A percentile compares a stretch with the other conserved stretches of the same genome.
phyloP scores from a whole-genome alignment of 768 basidiomycete genomes.

The Dioszegia crocea region DNA sequence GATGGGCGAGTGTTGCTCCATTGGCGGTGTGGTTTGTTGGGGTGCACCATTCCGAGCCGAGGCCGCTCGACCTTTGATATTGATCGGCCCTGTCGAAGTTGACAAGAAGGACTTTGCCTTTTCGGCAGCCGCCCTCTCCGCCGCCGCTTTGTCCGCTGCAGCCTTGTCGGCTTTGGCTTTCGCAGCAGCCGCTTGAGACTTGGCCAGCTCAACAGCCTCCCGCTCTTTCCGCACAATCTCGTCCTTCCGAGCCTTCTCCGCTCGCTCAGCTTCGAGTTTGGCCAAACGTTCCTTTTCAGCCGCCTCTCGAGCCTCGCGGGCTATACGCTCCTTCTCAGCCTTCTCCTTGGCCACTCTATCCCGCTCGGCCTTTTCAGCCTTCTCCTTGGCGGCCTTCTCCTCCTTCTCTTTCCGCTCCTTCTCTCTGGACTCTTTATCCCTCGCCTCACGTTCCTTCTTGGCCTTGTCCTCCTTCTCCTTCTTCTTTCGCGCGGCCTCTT shows the following conservation, averaged over 20 bases:
- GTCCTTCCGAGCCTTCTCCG: constrained; percentile 53
- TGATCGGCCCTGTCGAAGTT: constrained; percentile 13
- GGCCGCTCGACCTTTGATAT: constrained; percentile 13
- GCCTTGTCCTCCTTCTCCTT: constrained; percentile 53
- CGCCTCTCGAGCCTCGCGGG: constrained; percentile 55
- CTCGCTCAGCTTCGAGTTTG: constrained; percentile 24
- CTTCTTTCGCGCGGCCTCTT: constrained; percentile 64
- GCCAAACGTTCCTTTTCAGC: constrained; percentile 35
- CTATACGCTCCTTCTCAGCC: constrained; percentile 62
- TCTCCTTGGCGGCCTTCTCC: constrained; percentile 55
- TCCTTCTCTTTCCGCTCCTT: constrained; percentile 53
- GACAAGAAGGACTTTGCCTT: constrained; percentile 10
- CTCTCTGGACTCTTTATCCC: constrained; percentile 49
- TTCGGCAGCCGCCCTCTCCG: constrained; percentile 21
- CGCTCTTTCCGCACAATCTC: constrained; percentile 54
- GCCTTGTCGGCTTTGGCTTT: constrained; percentile 28
- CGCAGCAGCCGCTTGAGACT: constrained; percentile 17
- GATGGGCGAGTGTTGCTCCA: constrained; percentile 24
- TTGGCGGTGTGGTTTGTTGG: constrained; percentile 26
- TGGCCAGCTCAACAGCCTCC: constrained; percentile 36
- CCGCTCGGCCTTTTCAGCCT: constrained; percentile 47
- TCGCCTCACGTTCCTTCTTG: constrained; percentile 51
- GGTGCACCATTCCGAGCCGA: constrained; percentile 23
- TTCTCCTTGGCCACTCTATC: constrained; percentile 67
- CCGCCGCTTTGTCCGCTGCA: constrained; percentile 30